Evolutionary conservation across 2,329 filamentous ascomycete species (phyloP).

Genomic region (Nemania sp.): DNA sequence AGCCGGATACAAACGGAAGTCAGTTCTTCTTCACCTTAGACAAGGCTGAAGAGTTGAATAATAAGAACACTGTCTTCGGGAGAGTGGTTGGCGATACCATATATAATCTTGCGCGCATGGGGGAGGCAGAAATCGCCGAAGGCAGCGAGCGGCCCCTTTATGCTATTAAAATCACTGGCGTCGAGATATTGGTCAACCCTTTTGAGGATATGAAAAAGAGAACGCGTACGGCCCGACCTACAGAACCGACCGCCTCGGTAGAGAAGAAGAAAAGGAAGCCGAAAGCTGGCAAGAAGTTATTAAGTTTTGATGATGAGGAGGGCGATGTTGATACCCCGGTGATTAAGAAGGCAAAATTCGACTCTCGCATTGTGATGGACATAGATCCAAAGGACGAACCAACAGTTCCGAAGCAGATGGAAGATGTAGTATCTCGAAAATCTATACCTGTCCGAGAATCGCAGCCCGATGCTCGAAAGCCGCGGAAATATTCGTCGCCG

Average conservation of each 20-base stretch:
- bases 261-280: constrained; percentile 75
- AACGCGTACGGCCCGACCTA: constrained; percentile 66
- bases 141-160: constrained; percentile 87
- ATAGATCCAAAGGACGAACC: constrained; percentile 57
- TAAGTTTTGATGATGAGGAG: constrained; percentile 83
- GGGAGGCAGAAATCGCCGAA: constrained; percentile 83
- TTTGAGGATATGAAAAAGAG: constrained; percentile 84
- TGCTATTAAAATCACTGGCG: constrained; percentile 78
- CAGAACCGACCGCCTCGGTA: constrained; percentile 57
- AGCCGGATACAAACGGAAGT: constrained; percentile 84
- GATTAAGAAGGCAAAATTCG: constrained; percentile 82
- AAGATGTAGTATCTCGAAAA: constrained; percentile 46
- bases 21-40: constrained; percentile 97
- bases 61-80: constrained; percentile 94
- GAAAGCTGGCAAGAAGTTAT: constrained; percentile 78
- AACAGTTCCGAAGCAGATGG: constrained; percentile 50
- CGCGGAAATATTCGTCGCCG: constrained; percentile 37
- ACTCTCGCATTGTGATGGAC: constrained; percentile 77
- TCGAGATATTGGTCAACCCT: constrained; percentile 84
- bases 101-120: constrained; percentile 95
- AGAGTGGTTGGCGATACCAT: constrained; percentile 93
- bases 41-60: constrained; percentile 85
- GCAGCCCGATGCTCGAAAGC: constrained; percentile 38
- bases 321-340: constrained; percentile 70
- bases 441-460: constrained; percentile 49